Percentiles rank a stretch among this genome's conserved stretches.
phyloP scores from a whole-genome alignment of 768 basidiomycete species.

The Termitomyces sp. region DNA sequence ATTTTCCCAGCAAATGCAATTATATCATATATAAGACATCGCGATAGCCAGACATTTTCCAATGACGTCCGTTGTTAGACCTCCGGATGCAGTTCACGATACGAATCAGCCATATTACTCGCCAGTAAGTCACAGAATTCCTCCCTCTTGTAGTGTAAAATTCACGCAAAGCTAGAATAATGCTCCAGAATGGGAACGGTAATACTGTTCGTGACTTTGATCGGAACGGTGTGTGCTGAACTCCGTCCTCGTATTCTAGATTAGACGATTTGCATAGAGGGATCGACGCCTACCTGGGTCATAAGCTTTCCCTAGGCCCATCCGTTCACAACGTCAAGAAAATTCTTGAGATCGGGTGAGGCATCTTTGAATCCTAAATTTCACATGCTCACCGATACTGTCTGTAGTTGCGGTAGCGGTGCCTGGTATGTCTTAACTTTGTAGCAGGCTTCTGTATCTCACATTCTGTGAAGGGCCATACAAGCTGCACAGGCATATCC shows the following conservation, averaged over 20 bases:
- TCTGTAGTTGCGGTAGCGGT: not conserved
- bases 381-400: not conserved
- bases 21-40: not conserved
- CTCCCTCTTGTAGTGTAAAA: not conserved
- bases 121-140: not conserved
- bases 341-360: conserved; percentile 10
- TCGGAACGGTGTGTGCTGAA: not conserved
- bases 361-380: too few species aligned
- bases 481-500: conserved; percentile 10
- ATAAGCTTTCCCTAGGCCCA: conserved; percentile 5
- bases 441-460: not conserved
- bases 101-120: not conserved
- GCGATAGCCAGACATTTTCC: not conserved
- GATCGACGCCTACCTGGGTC: conserved; percentile 2
- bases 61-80: not conserved
- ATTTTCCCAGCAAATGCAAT: not conserved
- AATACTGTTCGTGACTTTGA: not conserved
- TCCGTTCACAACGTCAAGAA: not conserved
- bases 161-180: not conserved
- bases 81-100: too few species aligned
- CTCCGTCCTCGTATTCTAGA: not conserved
- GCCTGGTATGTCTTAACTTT: conserved; percentile 2
- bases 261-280: conserved; percentile 10
- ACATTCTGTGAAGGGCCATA: not conserved
- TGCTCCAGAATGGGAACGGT: conserved; percentile 1